Conservation (phyloP, 2,329 filamentous ascomycete species). For the Aspergillus aculeatus region DNA sequence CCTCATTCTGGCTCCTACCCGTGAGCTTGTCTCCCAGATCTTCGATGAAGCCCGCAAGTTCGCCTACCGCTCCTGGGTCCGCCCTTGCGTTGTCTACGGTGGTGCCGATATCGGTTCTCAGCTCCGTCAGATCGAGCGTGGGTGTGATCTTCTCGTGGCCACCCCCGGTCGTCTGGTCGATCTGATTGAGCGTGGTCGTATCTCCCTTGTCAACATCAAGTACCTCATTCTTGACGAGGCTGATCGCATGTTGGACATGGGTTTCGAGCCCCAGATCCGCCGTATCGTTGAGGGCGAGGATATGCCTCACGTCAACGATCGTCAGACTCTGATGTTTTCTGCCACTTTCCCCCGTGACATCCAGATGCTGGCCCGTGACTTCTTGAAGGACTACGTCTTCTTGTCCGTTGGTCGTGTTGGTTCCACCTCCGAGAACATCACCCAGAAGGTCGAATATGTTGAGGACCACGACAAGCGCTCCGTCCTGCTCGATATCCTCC, state of each 20-base stretch:
- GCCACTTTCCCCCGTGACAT: slow-evolving; percentile 99
- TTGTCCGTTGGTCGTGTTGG: slow-evolving; percentile 97
- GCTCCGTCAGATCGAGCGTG: slow-evolving; percentile 95
- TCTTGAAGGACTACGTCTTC: slow-evolving; percentile 99
- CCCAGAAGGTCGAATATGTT: slow-evolving; percentile 96
- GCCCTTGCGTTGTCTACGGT: slow-evolving; percentile 97
- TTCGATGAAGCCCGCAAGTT: slow-evolving; percentile 98
- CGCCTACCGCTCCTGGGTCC: slow-evolving; percentile 97
- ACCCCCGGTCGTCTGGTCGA: slow-evolving; percentile 97
- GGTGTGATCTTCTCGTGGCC: slow-evolving; percentile 94
- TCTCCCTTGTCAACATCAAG: slow-evolving; percentile 98
- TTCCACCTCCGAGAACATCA: slow-evolving; percentile 99
- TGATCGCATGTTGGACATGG: slow-evolving; percentile 99
- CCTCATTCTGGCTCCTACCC: slow-evolving; percentile 90
- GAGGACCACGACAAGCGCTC: slow-evolving; percentile 98
- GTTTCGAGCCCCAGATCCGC: slow-evolving; percentile 99
- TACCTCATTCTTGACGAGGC: slow-evolving; percentile 98
- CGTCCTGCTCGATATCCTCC: slow-evolving; percentile 92
- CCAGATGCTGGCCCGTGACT: slow-evolving; percentile 97
- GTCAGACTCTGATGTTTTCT: slow-evolving; percentile 99
- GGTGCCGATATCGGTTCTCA: slow-evolving; percentile 98
- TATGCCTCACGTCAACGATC: slow-evolving; percentile 79
- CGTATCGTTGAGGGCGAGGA: slow-evolving; percentile 98
- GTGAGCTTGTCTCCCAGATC: slow-evolving; percentile 98
- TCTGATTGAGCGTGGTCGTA: slow-evolving; percentile 95